Evolutionary conservation across 129 eudicot genomes (phyloP).

Genomic region (Flaveria sonorensis): DNA sequence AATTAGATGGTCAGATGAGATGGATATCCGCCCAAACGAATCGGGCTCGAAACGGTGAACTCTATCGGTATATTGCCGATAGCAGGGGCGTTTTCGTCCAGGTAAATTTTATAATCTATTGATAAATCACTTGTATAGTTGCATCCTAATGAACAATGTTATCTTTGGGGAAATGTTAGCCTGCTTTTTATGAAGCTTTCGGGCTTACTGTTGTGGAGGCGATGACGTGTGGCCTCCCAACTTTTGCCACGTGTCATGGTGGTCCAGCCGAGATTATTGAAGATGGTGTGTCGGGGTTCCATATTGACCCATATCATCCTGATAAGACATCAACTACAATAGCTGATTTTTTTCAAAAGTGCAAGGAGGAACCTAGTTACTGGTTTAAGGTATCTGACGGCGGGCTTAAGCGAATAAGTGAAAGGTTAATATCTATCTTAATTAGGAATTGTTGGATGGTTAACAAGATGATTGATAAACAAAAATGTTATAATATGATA

Average conservation of each 20-base stretch:
- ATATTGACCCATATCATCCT: conserved; percentile 93
- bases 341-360: conserved; percentile 63
- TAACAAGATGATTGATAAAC: background rate
- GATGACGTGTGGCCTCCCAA: conserved; percentile 95
- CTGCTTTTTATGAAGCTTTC: conserved; percentile 96
- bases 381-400: conserved; percentile 73
- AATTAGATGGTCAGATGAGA: conserved; percentile 74
- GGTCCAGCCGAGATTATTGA: conserved; percentile 93
- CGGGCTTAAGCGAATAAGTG: conserved; percentile 65
- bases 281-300: conserved; percentile 85
- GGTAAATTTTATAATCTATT: conserved; percentile 42
- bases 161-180: conserved; percentile 43
- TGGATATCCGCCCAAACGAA: conserved; percentile 93
- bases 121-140: background rate
- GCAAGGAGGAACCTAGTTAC: conserved; percentile 62
- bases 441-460: no score
- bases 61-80: conserved; percentile 92
- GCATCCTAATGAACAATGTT: background rate
- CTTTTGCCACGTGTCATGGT: conserved; percentile 94
- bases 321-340: conserved; percentile 59
- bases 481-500: conserved; percentile 12
- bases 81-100: conserved; percentile 85
- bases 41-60: conserved; percentile 84
- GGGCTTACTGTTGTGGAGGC: conserved; percentile 99
- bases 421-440: conserved; percentile 42